phyloP scores from a whole-genome alignment of 345 rosid genomes.

The Mercurialis annua region DNA sequence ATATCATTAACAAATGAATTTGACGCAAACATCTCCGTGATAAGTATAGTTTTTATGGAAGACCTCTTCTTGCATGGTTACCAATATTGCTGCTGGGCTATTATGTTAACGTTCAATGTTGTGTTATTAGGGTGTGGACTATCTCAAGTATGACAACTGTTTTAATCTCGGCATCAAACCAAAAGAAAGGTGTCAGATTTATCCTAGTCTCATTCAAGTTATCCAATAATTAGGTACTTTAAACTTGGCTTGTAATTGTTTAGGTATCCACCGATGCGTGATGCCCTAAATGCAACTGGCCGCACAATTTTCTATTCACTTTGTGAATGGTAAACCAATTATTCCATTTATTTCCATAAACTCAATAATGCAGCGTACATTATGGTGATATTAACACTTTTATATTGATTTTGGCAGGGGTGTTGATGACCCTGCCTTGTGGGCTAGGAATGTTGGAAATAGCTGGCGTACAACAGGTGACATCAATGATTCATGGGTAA shows the following conservation, averaged over 20 bases:
- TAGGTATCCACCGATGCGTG: conserved; percentile 96
- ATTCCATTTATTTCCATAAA: background rate
- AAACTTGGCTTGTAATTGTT: conserved; percentile 24
- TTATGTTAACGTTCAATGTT: conserved; percentile 13
- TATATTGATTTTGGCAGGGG: conserved; percentile 56
- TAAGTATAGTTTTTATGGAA: no score
- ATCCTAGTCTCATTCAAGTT: conserved; percentile 12
- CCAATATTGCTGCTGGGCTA: no score
- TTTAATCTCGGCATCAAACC: conserved; percentile 84
- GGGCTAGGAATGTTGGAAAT: conserved; percentile 92
- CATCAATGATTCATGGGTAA: conserved; percentile 93
- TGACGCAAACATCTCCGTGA: background rate
- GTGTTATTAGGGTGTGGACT: conserved; percentile 74
- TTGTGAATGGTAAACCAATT: conserved; percentile 75
- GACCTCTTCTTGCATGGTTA: background rate
- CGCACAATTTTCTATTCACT: conserved; percentile 74
- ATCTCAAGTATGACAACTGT: conserved; percentile 95
- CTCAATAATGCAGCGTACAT: background rate
- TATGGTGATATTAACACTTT: background rate
- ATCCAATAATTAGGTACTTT: conserved; percentile 5
- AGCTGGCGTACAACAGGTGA: conserved; percentile 98
- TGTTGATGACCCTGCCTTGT: conserved; percentile 85
- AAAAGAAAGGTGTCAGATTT: conserved; percentile 50
- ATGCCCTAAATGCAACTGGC: conserved; percentile 76
- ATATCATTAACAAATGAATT: background rate